These are phyloP conservation scores for Russula sp. DNA, from an alignment of 768 basidiomycete species.

Conservation along the genomic window DNA sequence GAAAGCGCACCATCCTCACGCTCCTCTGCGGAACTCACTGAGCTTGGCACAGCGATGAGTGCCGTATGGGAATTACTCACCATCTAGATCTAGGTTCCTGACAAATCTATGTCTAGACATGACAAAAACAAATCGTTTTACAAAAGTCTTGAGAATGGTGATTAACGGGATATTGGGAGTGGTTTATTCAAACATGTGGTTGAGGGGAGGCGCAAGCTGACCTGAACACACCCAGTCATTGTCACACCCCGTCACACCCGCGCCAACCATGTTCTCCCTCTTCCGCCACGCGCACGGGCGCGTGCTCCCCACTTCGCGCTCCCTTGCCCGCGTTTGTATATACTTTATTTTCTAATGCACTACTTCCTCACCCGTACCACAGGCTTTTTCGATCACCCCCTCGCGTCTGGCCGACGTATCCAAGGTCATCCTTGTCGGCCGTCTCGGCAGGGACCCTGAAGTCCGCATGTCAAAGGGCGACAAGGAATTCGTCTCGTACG, in stretches of 20 bases:
- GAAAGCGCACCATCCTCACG: conserved; percentile 75
- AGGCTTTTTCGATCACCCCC: conserved; percentile 62
- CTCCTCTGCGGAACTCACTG: conserved; percentile 49
- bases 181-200: conserved; percentile 12
- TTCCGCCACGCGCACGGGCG: conserved; percentile 34
- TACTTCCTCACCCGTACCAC: neutral
- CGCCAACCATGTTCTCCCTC: conserved; percentile 42
- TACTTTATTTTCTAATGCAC: conserved; percentile 19
- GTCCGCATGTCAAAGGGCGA: conserved; percentile 59
- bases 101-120: conserved; percentile 95
- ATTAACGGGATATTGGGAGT: conserved; percentile 13
- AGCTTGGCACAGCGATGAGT: conserved; percentile 4
- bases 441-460: conserved; percentile 65
- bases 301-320: too few species aligned
- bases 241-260: conserved; percentile 5
- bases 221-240: neutral
- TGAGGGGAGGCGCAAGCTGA: conserved; percentile 5
- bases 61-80: conserved; percentile 29
- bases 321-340: conserved; percentile 38
- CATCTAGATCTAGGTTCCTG: conserved; percentile 75
- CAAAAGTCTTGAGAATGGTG: conserved; percentile 19
- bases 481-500: conserved; percentile 72
- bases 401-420: conserved; percentile 55
- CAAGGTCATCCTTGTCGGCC: conserved; percentile 72
- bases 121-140: conserved; percentile 21